Percentiles rank a stretch among this genome's conserved stretches.
Evolutionary conservation across 345 rosid genomes (phyloP).

Genomic region (Moricandia moricandioides): DNA sequence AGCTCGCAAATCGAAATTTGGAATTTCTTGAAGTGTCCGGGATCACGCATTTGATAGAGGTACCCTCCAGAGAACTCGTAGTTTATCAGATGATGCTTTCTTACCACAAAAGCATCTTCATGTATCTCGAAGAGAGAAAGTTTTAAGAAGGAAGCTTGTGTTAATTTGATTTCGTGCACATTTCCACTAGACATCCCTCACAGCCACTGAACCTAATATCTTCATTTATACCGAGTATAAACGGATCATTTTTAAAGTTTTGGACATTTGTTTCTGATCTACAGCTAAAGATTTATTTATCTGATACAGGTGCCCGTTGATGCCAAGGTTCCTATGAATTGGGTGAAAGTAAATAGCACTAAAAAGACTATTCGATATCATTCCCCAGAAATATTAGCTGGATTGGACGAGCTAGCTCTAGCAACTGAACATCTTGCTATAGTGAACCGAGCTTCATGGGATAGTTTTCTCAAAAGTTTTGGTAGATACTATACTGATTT

Average conservation of each 20-base stretch:
- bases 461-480: slow-evolving; percentile 63
- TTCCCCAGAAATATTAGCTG: slow-evolving; percentile 75
- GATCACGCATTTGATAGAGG: slow-evolving; percentile 41
- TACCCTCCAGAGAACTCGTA: slow-evolving; percentile 11
- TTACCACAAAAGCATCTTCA: background rate
- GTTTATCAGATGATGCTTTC: background rate
- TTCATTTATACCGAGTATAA: background rate
- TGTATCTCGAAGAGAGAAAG: background rate
- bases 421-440: slow-evolving; percentile 73
- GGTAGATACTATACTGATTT: slow-evolving; percentile 64
- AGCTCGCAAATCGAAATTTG: slow-evolving; percentile 31
- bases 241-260: background rate
- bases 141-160: background rate
- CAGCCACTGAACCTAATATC: slow-evolving; percentile 16
- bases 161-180: background rate
- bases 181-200: background rate
- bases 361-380: slow-evolving; percentile 88
- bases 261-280: slow-evolving; percentile 16
- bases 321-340: slow-evolving; percentile 65
- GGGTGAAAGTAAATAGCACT: slow-evolving; percentile 88
- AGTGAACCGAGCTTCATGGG: slow-evolving; percentile 79
- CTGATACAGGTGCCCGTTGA: slow-evolving; percentile 66
- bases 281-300: slow-evolving; percentile 7
- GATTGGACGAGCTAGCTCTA: slow-evolving; percentile 68
- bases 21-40: slow-evolving; percentile 39